These are phyloP conservation scores for Botrytis deweyae DNA, from an alignment of 2,329 filamentous ascomycete species.

Conservation along the genomic window DNA sequence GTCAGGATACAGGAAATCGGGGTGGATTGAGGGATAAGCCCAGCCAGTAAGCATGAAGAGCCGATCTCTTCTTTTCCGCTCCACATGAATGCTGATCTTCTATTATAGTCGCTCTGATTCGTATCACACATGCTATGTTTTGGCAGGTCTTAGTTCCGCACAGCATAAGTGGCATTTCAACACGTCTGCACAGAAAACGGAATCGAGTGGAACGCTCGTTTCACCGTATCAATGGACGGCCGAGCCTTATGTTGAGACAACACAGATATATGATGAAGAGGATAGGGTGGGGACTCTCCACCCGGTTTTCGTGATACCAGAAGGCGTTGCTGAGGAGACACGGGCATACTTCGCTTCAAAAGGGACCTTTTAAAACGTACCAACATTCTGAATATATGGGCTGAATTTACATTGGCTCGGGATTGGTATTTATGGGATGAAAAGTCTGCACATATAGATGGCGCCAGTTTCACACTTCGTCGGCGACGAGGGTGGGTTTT, in stretches of 20 bases:
- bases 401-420: constrained; percentile 5
- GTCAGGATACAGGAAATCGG: constrained; percentile 67
- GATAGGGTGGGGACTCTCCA: constrained; percentile 72
- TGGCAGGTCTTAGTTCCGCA: constrained; percentile 79
- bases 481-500: not conserved
- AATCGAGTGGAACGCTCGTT: constrained; percentile 36
- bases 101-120: constrained; percentile 68
- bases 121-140: constrained; percentile 91
- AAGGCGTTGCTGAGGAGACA: constrained; percentile 45
- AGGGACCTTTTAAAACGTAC: constrained; percentile 31
- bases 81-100: constrained; percentile 26
- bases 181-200: constrained; percentile 39
- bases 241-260: constrained; percentile 48
- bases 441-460: constrained; percentile 5
- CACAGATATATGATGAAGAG: constrained; percentile 66
- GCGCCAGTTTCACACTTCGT: not conserved
- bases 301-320: constrained; percentile 82
- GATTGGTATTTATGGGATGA: constrained; percentile 4
- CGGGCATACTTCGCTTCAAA: constrained; percentile 37
- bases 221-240: constrained; percentile 43
- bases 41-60: constrained; percentile 63
- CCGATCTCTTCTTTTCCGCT: constrained; percentile 22
- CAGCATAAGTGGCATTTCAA: constrained; percentile 65
- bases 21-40: constrained; percentile 94
- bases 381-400: not conserved